Evolutionary conservation across 192 early-diverging fungal species (phyloP), one percentile per base, ranked within the genome.

Genomic region (Geosiphon pyriformis): DNA sequence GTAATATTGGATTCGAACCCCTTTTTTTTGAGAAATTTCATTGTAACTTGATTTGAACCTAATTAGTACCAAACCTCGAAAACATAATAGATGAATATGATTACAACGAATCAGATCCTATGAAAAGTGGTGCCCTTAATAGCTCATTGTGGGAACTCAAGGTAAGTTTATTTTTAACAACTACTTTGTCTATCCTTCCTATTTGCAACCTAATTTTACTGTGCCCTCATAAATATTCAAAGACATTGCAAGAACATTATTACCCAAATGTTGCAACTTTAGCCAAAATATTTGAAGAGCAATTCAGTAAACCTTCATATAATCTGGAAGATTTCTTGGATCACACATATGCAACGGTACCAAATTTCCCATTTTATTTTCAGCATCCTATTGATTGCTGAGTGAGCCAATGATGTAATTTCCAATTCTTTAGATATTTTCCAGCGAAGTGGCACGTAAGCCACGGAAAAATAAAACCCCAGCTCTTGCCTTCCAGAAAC

Each of bases 271-370:
- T 99, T 3, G 82, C 93, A 0, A 89, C 88, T 0, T 72, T 99
- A 53, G 94, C 92, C 18, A 82, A 84, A 51, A 83, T 93, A 6
- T 98, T 98, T 54, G 79, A 83, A 72, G 91, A 96, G 62, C 88
- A 90, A 30, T 89, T 99, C 67, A 85, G 88, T 23, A 93, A 94
- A 72, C 89, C 90, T 2, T 73, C 78, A 29, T 99, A 92, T 70
- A 83, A 88, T 70, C 75, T 99, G 58, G 97, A 99, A 74, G 94
- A 96, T 73, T 99, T 96, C 76, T 81, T 98, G 76, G 97, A 99
- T 70, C 90, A 94, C 70, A 92, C 90, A 0, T 92, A 90, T 74
- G 54, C 77, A 1, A 89, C 86, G 8, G 79, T 78, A 71, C 68
- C 68, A 69, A 26, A 30, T 12, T 15, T 11, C 0, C 23, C 55